A percentile compares a stretch with the other conserved stretches of the same genome.
Conservation (phyloP, 2,329 filamentous ascomycete genomes). For the Sporothrix inflata region DNA sequence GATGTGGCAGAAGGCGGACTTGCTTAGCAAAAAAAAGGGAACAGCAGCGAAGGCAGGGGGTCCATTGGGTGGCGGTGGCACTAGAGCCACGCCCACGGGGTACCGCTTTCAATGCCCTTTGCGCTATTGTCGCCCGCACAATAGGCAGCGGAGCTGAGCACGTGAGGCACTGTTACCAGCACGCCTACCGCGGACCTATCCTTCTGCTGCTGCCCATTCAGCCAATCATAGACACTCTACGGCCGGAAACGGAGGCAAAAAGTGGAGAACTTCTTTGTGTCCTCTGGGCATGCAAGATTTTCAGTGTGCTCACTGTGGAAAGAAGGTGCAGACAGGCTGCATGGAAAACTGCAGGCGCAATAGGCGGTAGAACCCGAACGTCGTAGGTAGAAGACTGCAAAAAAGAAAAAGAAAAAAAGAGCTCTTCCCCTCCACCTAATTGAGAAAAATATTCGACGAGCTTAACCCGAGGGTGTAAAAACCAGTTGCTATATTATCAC, state of each 20-base stretch:
- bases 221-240: neutral
- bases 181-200: neutral
- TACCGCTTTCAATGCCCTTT: neutral
- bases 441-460: constrained; percentile 23
- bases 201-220: neutral
- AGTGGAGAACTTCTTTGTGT: neutral
- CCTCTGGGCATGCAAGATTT: constrained; percentile 16
- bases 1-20: neutral
- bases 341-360: constrained; percentile 16
- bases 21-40: constrained; percentile 11
- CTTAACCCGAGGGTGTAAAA: constrained; percentile 28
- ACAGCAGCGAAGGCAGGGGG: neutral
- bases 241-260: constrained; percentile 25
- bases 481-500: constrained; percentile 6
- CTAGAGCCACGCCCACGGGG: neutral
- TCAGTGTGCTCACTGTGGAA: constrained; percentile 8
- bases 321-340: neutral
- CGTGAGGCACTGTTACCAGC: neutral
- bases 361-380: constrained; percentile 21
- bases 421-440: constrained; percentile 18
- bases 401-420: constrained; percentile 19
- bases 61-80: constrained; percentile 18
- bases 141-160: constrained; percentile 3
- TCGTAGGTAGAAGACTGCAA: neutral
- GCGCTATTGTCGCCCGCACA: neutral